phyloP scores from a whole-genome alignment of 805 yeast species.

The Wickerhamiella parazyma region DNA sequence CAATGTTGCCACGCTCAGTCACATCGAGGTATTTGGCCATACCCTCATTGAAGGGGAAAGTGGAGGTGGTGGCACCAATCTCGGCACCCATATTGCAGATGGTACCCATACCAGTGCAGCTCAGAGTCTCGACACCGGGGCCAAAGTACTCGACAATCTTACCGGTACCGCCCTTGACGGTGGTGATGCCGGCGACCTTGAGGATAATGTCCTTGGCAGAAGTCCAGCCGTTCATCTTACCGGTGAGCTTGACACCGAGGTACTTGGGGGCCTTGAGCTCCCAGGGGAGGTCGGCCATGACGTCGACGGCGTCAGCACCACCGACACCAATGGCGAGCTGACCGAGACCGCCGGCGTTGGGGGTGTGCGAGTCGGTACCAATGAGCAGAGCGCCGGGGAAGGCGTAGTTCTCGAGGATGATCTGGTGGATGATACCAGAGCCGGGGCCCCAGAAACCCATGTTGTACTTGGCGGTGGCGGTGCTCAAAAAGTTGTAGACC shows the following conservation, averaged over 20 bases:
- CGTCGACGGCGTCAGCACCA: slow-evolving; percentile 99
- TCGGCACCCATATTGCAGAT: slow-evolving; percentile 99
- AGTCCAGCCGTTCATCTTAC: slow-evolving; percentile 87
- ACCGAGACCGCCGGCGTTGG: slow-evolving; percentile 97
- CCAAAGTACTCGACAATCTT: slow-evolving; percentile 93
- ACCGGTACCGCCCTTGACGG: slow-evolving; percentile 98
- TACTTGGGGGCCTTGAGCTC: slow-evolving; percentile 95
- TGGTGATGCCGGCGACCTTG: slow-evolving; percentile 82
- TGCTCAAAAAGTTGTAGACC: slow-evolving; percentile 79
- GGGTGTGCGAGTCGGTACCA: slow-evolving; percentile 97
- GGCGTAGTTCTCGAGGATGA: slow-evolving; percentile 89
- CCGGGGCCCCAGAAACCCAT: slow-evolving; percentile 99
- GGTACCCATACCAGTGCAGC: slow-evolving; percentile 98
- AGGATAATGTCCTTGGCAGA: slow-evolving; percentile 94
- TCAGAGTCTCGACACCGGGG: slow-evolving; percentile 80
- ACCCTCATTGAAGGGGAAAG: slow-evolving; percentile 89
- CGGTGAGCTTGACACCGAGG: slow-evolving; percentile 88
- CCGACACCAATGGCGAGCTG: slow-evolving; percentile 98
- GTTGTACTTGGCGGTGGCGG: slow-evolving; percentile 89
- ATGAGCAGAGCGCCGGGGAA: slow-evolving; percentile 94
- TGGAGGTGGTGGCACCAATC: slow-evolving; percentile 96
- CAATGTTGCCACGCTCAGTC: slow-evolving; percentile 74
- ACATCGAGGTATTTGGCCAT: slow-evolving; percentile 78
- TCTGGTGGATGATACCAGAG: slow-evolving; percentile 96
- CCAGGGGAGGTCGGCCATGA: slow-evolving; percentile 89